Evolutionary conservation across 2,329 filamentous ascomycete species (phyloP).

Genomic region (Xylariaceae sp.): DNA sequence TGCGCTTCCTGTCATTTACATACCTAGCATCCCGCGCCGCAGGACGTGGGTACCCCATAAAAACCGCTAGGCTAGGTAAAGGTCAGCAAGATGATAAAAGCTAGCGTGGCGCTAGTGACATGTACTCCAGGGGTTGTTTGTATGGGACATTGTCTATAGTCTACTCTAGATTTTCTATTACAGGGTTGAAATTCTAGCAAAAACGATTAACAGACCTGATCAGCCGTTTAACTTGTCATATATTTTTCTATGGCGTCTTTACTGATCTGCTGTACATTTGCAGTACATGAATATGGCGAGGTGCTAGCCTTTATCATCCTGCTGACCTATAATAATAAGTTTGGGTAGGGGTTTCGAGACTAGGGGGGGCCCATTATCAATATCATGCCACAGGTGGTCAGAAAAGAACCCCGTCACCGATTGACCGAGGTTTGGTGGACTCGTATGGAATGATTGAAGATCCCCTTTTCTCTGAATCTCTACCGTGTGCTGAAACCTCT

Average conservation of each 20-base stretch:
- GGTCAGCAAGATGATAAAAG: background rate
- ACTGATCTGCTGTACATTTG: too few species aligned
- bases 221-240: too few species aligned
- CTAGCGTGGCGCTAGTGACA: too few species aligned
- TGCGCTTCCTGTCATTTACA: slow-evolving; percentile 1
- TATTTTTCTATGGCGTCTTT: too few species aligned
- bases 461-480: slow-evolving; percentile 6
- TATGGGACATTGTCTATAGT: too few species aligned
- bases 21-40: slow-evolving; percentile 5
- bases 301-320: too few species aligned
- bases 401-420: slow-evolving; percentile 13
- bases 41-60: slow-evolving; percentile 8
- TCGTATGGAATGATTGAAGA: slow-evolving; percentile 6
- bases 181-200: too few species aligned
- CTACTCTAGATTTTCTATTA: too few species aligned
- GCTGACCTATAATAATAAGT: too few species aligned
- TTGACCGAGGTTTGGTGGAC: slow-evolving; percentile 18
- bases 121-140: too few species aligned
- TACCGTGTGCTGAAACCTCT: background rate
- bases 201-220: too few species aligned
- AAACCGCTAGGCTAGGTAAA: slow-evolving; percentile 17
- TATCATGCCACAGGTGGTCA: slow-evolving; percentile 16
- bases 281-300: too few species aligned
- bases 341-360: background rate
- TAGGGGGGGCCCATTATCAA: slow-evolving; percentile 1